Percentiles rank a stretch among this genome's conserved stretches.
Conservation (phyloP, 2,329 filamentous ascomycete genomes). For the Chaetomium olivaceum region DNA sequence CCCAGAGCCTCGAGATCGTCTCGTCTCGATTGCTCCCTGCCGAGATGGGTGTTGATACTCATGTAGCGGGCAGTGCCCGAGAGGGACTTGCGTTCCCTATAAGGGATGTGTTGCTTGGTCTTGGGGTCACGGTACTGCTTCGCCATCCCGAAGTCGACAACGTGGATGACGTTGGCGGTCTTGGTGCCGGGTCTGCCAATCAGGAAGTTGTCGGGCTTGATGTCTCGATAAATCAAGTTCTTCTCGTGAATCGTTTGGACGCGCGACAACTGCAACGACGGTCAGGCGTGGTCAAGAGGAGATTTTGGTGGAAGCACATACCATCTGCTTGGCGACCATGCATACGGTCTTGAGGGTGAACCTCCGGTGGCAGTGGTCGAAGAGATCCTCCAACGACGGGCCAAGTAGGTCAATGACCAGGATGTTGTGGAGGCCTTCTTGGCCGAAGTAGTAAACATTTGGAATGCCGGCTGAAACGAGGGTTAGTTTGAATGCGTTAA, state of each 20-base stretch:
- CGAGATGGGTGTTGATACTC: constrained; percentile 99
- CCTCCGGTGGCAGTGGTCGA: constrained; percentile 93
- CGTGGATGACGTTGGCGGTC: constrained; percentile 95
- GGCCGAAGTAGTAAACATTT: constrained; percentile 99
- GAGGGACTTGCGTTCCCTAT: constrained; percentile 92
- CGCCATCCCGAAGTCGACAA: constrained; percentile 99
- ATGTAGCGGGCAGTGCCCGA: constrained; percentile 97
- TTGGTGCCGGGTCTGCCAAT: constrained; percentile 92
- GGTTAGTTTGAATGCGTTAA: constrained; percentile 25
- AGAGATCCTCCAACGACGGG: constrained; percentile 92
- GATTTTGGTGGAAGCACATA: constrained; percentile 38
- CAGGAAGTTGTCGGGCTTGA: constrained; percentile 99
- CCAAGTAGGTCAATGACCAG: constrained; percentile 96
- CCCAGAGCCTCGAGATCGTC: constrained; percentile 90
- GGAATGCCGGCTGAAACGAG: constrained; percentile 78
- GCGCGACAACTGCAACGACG: constrained; percentile 67
- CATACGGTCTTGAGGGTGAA: constrained; percentile 98
- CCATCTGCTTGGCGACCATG: constrained; percentile 99
- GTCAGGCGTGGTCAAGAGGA: constrained; percentile 33
- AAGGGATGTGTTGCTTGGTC: constrained; percentile 98
- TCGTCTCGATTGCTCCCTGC: constrained; percentile 90
- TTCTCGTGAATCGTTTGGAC: constrained; percentile 96
- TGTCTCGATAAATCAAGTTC: constrained; percentile 98
- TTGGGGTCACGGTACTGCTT: constrained; percentile 99
- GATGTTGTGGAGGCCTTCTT: constrained; percentile 98